Evolutionary conservation across 2,329 filamentous ascomycete species (phyloP), one percentile per base, ranked within the genome.

Genomic region (Beauveria brongniartii): DNA sequence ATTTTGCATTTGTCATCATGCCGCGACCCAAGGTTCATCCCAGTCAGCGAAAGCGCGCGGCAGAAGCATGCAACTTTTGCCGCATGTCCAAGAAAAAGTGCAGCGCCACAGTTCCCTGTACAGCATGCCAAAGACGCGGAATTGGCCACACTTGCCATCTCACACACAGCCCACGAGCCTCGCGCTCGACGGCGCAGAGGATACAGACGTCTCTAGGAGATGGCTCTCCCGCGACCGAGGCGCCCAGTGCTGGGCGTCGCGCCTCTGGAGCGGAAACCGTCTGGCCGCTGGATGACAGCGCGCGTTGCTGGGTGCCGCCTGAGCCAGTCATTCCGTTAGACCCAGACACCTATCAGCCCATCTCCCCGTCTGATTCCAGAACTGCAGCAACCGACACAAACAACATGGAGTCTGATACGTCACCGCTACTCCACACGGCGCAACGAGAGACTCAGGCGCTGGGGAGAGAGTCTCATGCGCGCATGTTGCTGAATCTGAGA

Each of bases 81-180:
- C 75, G 78, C 34, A 71, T 73, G 16, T 76, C 78, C 9, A 82
- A 82, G 69, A 82, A 80, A 68, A 71, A 78, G 63, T 82, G 80
- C 66, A 77, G 76, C 60, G 79, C 77, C 10, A 73, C 72, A 0
- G 75, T 76, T 2, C 80, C 80, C 1, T 82, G 80, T 63, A 71
- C 73, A 0, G 76, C 77, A 52, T 82, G 80, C 61, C 70, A 77
- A 7, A 71, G 73, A 7, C 75, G 77, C 20, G 78, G 78, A 3
- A 70, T 77, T 5, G 72, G 44, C 34, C 34, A 40, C n/a, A 53
- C 24, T 3, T 51, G 59, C 44, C 52, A 55, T 10, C 55, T 62
- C 24, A 59, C 56, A 8, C 55, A 53, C 16, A 44, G 51, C 51
- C 60, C 60, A 18, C 60, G 54, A 6, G 47, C 53, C 8, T 40